Evolutionary conservation across 1,284 basidiomycete species (phyloP).

Genomic region (Microbotryum saponariae): DNA sequence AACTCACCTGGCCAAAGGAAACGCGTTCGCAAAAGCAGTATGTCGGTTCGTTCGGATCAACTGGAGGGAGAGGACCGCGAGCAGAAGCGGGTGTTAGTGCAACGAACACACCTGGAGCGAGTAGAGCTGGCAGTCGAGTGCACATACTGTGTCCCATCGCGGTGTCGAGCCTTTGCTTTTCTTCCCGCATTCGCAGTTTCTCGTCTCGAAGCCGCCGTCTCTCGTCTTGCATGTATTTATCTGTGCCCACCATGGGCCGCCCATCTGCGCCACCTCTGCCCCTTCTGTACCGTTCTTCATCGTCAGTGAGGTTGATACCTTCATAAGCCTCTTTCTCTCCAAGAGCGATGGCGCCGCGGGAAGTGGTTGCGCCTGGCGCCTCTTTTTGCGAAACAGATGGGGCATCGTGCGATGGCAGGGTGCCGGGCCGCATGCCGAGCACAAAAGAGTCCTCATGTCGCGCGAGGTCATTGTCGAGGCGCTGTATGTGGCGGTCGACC

Average conservation of each 20-base stretch:
- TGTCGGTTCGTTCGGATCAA: slow-evolving; percentile 28
- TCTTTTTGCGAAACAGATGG: slow-evolving; percentile 11
- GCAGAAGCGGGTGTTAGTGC: too few species aligned
- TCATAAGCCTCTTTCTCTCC: slow-evolving; percentile 24
- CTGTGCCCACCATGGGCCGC: background rate
- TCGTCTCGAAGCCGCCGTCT: background rate
- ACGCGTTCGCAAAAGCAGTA: slow-evolving; percentile 35
- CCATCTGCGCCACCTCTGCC: slow-evolving; percentile 1
- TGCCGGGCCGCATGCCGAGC: slow-evolving; percentile 31
- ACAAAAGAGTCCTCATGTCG: slow-evolving; percentile 29
- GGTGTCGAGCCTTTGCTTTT: too few species aligned
- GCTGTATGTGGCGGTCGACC: slow-evolving; percentile 36
- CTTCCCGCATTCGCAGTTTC: slow-evolving; percentile 4
- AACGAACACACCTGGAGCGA: too few species aligned
- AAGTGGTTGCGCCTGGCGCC: slow-evolving; percentile 13
- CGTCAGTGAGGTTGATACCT: background rate
- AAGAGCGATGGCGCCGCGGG: slow-evolving; percentile 19
- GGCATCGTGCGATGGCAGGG: slow-evolving; percentile 32
- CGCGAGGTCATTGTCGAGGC: slow-evolving; percentile 30
- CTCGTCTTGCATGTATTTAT: slow-evolving; percentile 3
- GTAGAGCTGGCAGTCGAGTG: too few species aligned
- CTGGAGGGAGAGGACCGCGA: background rate
- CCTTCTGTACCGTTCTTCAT: background rate
- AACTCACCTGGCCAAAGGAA: slow-evolving; percentile 27
- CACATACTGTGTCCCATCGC: too few species aligned